phyloP scores from a whole-genome alignment of 2,329 filamentous ascomycete species.

The Fusarium napiforme region DNA sequence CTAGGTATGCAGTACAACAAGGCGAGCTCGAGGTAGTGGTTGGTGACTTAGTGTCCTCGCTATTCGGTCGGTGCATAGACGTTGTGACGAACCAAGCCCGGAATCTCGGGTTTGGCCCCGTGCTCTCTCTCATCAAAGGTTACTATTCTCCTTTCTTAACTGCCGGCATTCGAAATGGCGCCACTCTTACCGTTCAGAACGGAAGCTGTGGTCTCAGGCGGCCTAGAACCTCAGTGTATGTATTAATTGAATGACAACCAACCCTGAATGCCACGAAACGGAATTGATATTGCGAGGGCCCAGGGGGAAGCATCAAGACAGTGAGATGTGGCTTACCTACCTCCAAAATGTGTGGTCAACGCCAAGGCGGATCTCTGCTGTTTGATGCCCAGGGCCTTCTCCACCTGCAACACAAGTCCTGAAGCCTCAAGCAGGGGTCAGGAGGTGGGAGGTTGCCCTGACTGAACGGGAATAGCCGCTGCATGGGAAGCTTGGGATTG shows the following conservation, averaged over 20 bases:
- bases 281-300: slow-evolving; percentile 13
- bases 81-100: neutral
- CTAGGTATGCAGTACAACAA: neutral
- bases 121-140: neutral
- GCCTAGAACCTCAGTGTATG: slow-evolving; percentile 19
- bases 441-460: slow-evolving; percentile 24
- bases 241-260: slow-evolving; percentile 8
- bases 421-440: slow-evolving; percentile 38
- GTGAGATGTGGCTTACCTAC: slow-evolving; percentile 28
- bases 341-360: slow-evolving; percentile 25
- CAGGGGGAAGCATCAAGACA: slow-evolving; percentile 2
- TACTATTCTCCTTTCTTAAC: slow-evolving; percentile 9
- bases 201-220: slow-evolving; percentile 18
- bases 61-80: neutral
- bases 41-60: slow-evolving; percentile 9
- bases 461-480: slow-evolving; percentile 30
- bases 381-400: slow-evolving; percentile 33
- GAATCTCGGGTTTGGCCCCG: neutral
- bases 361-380: slow-evolving; percentile 38
- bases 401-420: slow-evolving; percentile 21
- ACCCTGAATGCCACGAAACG: slow-evolving; percentile 22
- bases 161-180: slow-evolving; percentile 34
- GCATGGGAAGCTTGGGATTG: slow-evolving; percentile 1
- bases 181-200: slow-evolving; percentile 2
- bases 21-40: neutral